phyloP scores from a whole-genome alignment of 2,329 filamentous ascomycete species.

The Talaromyces sp. region DNA sequence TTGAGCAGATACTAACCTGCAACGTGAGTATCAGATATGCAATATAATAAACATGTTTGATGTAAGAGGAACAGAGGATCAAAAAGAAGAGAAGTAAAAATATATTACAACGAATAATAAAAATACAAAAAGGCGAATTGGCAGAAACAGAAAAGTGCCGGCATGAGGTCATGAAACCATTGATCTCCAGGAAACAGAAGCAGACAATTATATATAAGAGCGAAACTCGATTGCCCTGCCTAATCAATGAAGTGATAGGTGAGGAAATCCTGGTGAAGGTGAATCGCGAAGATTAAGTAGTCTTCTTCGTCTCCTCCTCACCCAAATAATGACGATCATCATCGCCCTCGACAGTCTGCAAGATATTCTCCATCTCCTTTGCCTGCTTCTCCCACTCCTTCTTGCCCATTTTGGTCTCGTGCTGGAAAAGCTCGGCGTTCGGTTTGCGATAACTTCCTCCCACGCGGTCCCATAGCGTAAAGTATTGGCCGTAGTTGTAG shows the following conservation, averaged over 20 bases:
- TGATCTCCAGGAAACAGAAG: neutral
- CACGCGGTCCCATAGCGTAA: slow-evolving; percentile 84
- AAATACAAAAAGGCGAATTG: neutral
- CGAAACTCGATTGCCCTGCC: neutral
- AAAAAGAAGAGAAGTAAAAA: neutral
- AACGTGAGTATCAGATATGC: neutral
- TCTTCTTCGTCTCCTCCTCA: slow-evolving; percentile 38
- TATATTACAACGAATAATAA: slow-evolving; percentile 3
- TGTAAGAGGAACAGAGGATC: neutral
- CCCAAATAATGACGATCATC: slow-evolving; percentile 47
- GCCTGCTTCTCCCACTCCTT: slow-evolving; percentile 76
- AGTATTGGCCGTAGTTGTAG: slow-evolving; percentile 95
- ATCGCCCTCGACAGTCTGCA: slow-evolving; percentile 68
- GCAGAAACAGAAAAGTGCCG: neutral
- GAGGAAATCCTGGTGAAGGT: neutral
- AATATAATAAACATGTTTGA: neutral
- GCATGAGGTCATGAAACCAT: slow-evolving; percentile 3
- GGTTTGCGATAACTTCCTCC: slow-evolving; percentile 84
- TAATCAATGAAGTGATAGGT: neutral
- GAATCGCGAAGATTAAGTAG: neutral
- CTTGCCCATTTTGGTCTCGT: slow-evolving; percentile 80
- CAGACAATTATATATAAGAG: neutral
- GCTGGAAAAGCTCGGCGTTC: slow-evolving; percentile 79
- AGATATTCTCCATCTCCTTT: slow-evolving; percentile 71
- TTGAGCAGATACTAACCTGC: neutral